Evolutionary conservation across 2,329 filamentous ascomycete species (phyloP).

Genomic region (Botrytis paeoniae): DNA sequence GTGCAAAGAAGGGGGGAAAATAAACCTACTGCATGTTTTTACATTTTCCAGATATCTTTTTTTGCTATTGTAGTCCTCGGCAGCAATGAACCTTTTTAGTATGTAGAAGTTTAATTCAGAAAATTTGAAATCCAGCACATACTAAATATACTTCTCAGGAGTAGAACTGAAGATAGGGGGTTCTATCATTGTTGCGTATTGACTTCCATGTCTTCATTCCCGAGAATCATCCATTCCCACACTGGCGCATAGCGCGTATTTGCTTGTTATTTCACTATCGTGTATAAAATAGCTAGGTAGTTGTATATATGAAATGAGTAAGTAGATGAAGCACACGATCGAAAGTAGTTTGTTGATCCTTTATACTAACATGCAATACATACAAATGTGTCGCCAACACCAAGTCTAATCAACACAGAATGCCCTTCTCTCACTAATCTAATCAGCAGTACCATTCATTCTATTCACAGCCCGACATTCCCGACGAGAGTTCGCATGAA

Average conservation of each 20-base stretch:
- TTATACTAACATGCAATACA: background rate
- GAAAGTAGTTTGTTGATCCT: background rate
- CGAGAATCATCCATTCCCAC: background rate
- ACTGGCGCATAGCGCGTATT: background rate
- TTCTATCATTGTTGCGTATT: background rate
- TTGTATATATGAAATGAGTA: background rate
- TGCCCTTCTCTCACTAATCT: background rate
- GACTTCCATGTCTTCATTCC: background rate
- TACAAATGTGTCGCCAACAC: too few relatives aligned
- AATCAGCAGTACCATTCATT: background rate
- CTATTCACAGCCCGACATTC: background rate
- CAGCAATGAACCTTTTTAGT: background rate
- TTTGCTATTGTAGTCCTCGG: rapidly evolving
- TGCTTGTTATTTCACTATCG: background rate
- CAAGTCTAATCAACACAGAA: too few relatives aligned
- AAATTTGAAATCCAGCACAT: background rate
- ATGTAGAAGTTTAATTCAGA: background rate
- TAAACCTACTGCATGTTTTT: background rate
- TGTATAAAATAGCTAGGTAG: background rate
- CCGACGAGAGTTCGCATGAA: background rate
- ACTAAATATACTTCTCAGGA: background rate
- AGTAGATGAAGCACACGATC: background rate
- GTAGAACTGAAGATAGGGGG: background rate
- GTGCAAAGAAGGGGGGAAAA: rapidly evolving
- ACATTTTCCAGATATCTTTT: background rate